Evolutionary conservation across 2,329 filamentous ascomycete genomes (phyloP).

Genomic region (Lachnellula occidentalis): DNA sequence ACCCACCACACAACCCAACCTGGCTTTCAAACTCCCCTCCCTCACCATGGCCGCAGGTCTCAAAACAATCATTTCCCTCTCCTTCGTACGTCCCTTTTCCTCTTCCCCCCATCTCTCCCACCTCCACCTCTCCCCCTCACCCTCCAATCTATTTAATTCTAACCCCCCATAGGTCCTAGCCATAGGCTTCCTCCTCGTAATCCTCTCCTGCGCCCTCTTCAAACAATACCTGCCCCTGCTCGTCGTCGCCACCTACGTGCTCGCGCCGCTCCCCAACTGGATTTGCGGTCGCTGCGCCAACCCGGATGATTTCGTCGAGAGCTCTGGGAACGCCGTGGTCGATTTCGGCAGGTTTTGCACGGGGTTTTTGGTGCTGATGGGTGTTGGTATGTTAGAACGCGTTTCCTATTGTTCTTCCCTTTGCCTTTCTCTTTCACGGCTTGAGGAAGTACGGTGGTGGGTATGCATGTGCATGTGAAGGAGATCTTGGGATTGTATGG

Average conservation of each 20-base stretch:
- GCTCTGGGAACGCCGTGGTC: slow-evolving; percentile 74
- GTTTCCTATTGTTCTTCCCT: not conserved
- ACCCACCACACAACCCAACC: not conserved
- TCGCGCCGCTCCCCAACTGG: slow-evolving; percentile 95
- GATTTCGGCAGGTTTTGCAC: slow-evolving; percentile 93
- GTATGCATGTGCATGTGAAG: too few species aligned
- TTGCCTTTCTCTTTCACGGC: too few species aligned
- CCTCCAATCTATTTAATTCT: slow-evolving; percentile 7
- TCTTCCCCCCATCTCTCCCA: not conserved
- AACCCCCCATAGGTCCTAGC: slow-evolving; percentile 66
- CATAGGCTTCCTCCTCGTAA: slow-evolving; percentile 97
- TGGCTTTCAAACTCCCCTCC: slow-evolving; percentile 1
- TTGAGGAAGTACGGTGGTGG: too few species aligned
- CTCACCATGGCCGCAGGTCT: slow-evolving; percentile 69
- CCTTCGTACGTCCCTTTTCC: slow-evolving; percentile 62
- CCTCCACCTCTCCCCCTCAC: not conserved
- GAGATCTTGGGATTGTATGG: not conserved
- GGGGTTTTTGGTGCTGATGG: slow-evolving; percentile 95
- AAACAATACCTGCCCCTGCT: slow-evolving; percentile 91
- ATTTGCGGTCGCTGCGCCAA: slow-evolving; percentile 83
- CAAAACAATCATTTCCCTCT: slow-evolving; percentile 98
- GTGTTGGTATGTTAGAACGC: slow-evolving; percentile 66
- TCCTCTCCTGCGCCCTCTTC: slow-evolving; percentile 93
- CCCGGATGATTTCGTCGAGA: slow-evolving; percentile 88
- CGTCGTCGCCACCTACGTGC: slow-evolving; percentile 90